Evolutionary conservation across 148 eudicot genomes (phyloP).

Genomic region (Vaccinium corymbosum): DNA sequence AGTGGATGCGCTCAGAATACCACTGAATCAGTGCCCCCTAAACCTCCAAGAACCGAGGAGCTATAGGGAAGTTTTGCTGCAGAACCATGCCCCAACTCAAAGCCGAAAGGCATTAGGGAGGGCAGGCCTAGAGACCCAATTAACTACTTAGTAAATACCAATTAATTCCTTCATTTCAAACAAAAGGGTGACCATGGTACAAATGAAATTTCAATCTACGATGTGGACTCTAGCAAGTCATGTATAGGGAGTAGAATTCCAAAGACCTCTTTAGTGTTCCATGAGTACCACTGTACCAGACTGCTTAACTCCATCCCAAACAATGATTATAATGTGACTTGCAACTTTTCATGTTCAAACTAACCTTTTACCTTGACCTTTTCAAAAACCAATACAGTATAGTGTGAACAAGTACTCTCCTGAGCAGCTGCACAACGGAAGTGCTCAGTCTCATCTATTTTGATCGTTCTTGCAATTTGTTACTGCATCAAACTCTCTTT

Average conservation of each 20-base stretch:
- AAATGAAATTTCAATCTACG: not conserved
- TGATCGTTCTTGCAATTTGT: not conserved
- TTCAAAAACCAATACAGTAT: not conserved
- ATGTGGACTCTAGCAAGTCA: not conserved
- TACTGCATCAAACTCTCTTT: not conserved
- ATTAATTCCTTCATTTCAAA: not conserved
- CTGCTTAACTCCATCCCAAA: not conserved
- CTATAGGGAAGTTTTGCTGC: too few relatives aligned
- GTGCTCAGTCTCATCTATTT: not conserved
- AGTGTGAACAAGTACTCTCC: not conserved
- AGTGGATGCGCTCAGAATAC: too few relatives aligned
- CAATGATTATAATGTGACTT: not conserved
- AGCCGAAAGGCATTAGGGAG: too few relatives aligned
- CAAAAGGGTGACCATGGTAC: not conserved
- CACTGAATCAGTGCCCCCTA: too few relatives aligned
- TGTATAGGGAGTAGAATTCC: not conserved
- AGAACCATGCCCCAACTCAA: too few relatives aligned
- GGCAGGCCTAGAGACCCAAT: too few relatives aligned
- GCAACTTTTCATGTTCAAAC: not conserved
- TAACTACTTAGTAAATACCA: not conserved
- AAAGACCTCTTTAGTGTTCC: not conserved
- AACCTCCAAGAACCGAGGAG: too few relatives aligned
- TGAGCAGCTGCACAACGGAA: too few relatives aligned
- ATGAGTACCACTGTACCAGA: not conserved
- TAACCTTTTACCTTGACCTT: not conserved